Evolutionary conservation across 371 early-diverging fungal species (phyloP).

Genomic region (Mucor sp.): DNA sequence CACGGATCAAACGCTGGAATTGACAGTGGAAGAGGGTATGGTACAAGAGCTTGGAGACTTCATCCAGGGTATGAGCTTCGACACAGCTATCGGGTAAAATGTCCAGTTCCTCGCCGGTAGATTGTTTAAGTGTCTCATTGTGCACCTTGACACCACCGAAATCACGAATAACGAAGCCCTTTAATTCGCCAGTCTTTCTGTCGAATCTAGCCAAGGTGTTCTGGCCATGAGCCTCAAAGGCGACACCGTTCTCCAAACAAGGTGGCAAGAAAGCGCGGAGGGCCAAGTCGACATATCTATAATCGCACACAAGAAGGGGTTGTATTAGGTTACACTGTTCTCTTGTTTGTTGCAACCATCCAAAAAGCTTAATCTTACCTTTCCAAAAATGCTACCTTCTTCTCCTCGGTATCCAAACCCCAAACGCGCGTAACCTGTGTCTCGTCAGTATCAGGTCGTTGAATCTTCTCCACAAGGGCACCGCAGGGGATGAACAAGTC

Average conservation of each 20-base stretch:
- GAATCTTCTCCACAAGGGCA: constrained; percentile 64
- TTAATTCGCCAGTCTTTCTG: constrained; percentile 52
- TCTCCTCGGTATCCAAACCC: constrained; percentile 54
- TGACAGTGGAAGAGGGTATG: constrained; percentile 74
- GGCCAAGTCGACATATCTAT: constrained; percentile 47
- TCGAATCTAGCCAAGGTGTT: constrained; percentile 69
- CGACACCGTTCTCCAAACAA: constrained; percentile 65
- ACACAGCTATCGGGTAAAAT: constrained; percentile 63
- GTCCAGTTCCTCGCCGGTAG: constrained; percentile 51
- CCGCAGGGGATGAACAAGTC: constrained; percentile 67
- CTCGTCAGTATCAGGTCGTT: constrained; percentile 48
- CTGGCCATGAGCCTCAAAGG: constrained; percentile 77
- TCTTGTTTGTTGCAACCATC: not conserved
- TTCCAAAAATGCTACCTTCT: constrained; percentile 55
- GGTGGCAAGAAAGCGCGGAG: constrained; percentile 70
- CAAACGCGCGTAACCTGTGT: constrained; percentile 55
- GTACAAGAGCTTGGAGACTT: constrained; percentile 65
- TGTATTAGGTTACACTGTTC: not conserved
- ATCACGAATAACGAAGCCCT: constrained; percentile 73
- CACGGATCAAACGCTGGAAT: constrained; percentile 69
- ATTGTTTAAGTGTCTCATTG: constrained; percentile 48
- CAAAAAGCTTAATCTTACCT: constrained; percentile 27
- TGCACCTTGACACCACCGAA: constrained; percentile 78
- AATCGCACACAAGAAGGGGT: not conserved
- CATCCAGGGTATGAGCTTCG: constrained; percentile 55